Evolutionary conservation across 1,139 yeast genomes (phyloP).

Genomic region (Suhomyces taliae): DNA sequence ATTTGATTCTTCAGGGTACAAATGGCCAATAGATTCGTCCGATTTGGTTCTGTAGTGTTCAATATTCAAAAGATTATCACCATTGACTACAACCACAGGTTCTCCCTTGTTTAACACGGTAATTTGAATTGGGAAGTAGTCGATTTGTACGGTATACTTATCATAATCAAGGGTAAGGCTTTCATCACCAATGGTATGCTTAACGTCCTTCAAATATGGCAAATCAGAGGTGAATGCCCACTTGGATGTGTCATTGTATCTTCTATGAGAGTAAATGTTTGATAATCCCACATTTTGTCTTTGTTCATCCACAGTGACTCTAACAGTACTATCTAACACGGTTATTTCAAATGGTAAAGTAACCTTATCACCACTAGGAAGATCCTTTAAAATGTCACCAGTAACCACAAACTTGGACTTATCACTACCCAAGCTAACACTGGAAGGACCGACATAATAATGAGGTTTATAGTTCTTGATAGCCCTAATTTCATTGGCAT

Average conservation of each 20-base stretch:
- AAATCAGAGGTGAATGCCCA: slow-evolving; percentile 53
- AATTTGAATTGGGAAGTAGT: slow-evolving; percentile 53
- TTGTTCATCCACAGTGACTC: slow-evolving; percentile 67
- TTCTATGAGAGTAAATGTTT: slow-evolving; percentile 29
- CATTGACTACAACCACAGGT: slow-evolving; percentile 61
- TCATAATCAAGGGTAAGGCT: slow-evolving; percentile 31
- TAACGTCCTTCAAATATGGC: slow-evolving; percentile 8
- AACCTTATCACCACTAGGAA: slow-evolving; percentile 28
- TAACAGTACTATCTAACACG: slow-evolving; percentile 54
- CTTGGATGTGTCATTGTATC: slow-evolving; percentile 61
- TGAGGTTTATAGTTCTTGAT: slow-evolving; percentile 37
- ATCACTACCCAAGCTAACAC: slow-evolving; percentile 25
- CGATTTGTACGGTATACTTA: slow-evolving; percentile 40
- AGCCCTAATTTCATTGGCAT: slow-evolving; percentile 49
- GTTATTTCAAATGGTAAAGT: slow-evolving; percentile 58
- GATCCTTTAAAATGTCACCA: slow-evolving; percentile 50
- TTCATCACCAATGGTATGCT: slow-evolving; percentile 18
- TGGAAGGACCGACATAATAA: slow-evolving; percentile 52
- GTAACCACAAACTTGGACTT: slow-evolving; percentile 24
- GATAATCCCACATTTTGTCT: slow-evolving; percentile 19
- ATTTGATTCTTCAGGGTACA: slow-evolving; percentile 55
- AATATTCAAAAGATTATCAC: slow-evolving; percentile 64
- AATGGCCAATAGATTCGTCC: slow-evolving; percentile 32
- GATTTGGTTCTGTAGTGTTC: slow-evolving; percentile 68
- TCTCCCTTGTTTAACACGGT: slow-evolving; percentile 44